Evolutionary conservation across 352 stramenopile genomes (phyloP), one percentile per base, ranked within the genome.

Genomic region (Globisporangium paddicum): DNA sequence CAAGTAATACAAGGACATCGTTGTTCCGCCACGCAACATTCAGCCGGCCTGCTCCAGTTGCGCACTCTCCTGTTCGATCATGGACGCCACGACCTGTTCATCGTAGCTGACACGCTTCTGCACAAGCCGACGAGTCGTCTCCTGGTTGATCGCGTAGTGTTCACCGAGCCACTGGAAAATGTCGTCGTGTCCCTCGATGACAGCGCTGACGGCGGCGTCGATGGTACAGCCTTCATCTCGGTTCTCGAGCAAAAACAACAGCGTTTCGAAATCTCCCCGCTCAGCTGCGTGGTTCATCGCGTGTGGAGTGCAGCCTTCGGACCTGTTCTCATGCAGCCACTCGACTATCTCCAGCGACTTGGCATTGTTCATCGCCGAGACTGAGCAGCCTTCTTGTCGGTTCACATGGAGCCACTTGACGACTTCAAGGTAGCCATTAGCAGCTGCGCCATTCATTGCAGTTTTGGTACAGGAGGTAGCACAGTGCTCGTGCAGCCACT

Each of bases 361-460:
- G 13, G 42, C 42, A 13, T 30, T 19, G 50, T 57, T 37, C 50
- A 57, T 45, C 14, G 35, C 50, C 7, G 10, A 19, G 4, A 16
- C 44, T 7, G 52, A 51, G 40, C 60, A 66, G 16, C 55, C 60
- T 18, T 66, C 60, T n/a, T n/a, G n/a, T n/a, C n/a, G n/a, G n/a
- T n/a, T n/a, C n/a, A n/a, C n/a, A n/a, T n/a, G n/a, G n/a, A n/a
- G n/a, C n/a, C n/a, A n/a, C n/a, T n/a, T n/a, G n/a, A n/a, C n/a
- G n/a, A n/a, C n/a, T n/a, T n/a, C 6, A 28, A 49, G 4, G 5
- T 49, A 23, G 21, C 19, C 19, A 2, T 30, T 30, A 3, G 3
- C 11, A 32, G 42, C 42, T 9, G 42, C 42, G 10, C 2, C n/a
- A 23, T 32, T 14, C 42, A 49, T 49, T 23, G 42, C 21, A 0